Evolutionary conservation across 768 basidiomycete species (phyloP).

Genomic region (Trametes coccinea): DNA sequence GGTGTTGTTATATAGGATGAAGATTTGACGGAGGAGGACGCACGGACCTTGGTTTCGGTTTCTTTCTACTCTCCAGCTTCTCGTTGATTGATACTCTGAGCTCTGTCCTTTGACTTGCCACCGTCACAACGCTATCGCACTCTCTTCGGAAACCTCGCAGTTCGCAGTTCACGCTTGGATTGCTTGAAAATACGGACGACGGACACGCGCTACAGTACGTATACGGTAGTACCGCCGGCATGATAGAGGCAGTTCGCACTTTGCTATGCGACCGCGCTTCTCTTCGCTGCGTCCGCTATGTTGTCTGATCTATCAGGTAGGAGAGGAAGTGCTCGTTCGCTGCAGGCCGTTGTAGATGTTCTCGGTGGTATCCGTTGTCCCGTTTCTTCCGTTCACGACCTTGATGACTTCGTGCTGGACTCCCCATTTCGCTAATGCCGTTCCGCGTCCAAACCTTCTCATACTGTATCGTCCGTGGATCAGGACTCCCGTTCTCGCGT

Average conservation of each 20-base stretch:
- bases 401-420: not conserved
- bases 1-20: slow-evolving; percentile 1
- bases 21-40: slow-evolving; percentile 14
- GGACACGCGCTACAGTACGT: not conserved
- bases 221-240: not conserved
- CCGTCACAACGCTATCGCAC: slow-evolving; percentile 16
- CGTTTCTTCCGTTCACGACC: not conserved
- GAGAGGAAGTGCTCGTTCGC: too few relatives aligned
- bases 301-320: too few relatives aligned
- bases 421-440: not conserved
- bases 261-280: not conserved
- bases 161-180: not conserved
- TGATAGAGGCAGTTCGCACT: not conserved
- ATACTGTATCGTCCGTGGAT: not conserved
- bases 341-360: too few relatives aligned
- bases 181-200: not conserved
- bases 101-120: slow-evolving; percentile 4
- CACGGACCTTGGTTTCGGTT: slow-evolving; percentile 22
- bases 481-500: not conserved
- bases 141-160: not conserved
- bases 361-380: not conserved
- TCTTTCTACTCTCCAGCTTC: not conserved
- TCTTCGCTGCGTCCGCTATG: too few relatives aligned
- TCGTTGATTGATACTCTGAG: not conserved
- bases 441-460: not conserved